phyloP scores from a whole-genome alignment of 2,329 filamentous ascomycete genomes.

The Bipolaris zeicola region DNA sequence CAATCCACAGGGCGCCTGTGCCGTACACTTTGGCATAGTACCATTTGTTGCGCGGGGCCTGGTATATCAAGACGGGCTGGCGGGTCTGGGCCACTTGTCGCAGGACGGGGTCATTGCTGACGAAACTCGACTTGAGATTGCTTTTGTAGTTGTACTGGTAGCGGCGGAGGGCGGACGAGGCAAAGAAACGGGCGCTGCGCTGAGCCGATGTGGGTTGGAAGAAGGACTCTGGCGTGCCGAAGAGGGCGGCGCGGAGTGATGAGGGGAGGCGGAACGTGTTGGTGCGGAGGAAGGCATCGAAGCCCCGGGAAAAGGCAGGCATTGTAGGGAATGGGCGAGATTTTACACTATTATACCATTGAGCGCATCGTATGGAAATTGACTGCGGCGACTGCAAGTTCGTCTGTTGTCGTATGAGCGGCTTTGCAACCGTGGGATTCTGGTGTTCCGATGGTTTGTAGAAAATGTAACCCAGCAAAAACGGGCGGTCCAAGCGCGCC shows the following conservation, averaged over 20 bases:
- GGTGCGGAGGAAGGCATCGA: conserved; percentile 34
- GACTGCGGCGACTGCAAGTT: neutral
- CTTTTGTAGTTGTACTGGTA: conserved; percentile 26
- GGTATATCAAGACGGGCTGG: conserved; percentile 43
- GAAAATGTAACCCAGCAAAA: conserved; percentile 24
- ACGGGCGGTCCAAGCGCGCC: conserved; percentile 21
- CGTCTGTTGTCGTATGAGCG: neutral
- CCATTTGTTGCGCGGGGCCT: conserved; percentile 33
- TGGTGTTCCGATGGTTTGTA: neutral
- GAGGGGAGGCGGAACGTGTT: conserved; percentile 40
- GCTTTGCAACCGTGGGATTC: neutral
- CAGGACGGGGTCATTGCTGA: conserved; percentile 42
- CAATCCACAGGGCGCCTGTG: conserved; percentile 31
- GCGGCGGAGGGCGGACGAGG: conserved; percentile 31
- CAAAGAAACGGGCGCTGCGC: conserved; percentile 30
- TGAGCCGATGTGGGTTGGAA: conserved; percentile 19
- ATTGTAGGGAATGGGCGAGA: conserved; percentile 20
- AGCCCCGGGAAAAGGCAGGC: conserved; percentile 40
- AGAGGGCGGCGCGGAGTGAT: conserved; percentile 40
- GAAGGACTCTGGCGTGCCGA: conserved; percentile 32
- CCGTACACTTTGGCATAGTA: conserved; percentile 40
- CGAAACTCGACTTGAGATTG: conserved; percentile 18
- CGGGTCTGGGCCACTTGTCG: conserved; percentile 37
- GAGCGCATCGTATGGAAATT: conserved; percentile 1
- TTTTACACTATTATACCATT: neutral